Base-by-base conservation (phyloP, 2,329 filamentous ascomycete genomes). In the Arthrobotrys entomopaga region DNA sequence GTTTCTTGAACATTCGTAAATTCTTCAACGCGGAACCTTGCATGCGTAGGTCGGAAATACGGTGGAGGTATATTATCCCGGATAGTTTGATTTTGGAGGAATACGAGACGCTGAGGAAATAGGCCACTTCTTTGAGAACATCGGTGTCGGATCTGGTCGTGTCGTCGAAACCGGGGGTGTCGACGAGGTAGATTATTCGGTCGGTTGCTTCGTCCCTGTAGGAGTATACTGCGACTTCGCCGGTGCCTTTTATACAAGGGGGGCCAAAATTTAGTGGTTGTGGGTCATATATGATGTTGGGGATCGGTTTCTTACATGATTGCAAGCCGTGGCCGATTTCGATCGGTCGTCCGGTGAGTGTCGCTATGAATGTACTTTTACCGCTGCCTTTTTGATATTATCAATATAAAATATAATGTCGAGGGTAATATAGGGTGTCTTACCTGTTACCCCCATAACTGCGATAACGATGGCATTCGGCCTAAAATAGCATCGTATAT, bases 151-250 rank as follows among this genome's bases (percentile, higher is more conserved):
- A 52, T 52, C 22, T 52, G n/a, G 16, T 19, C 3, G 49, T 22
- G 20, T 52, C 49, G 22, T 52, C 49, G 22, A 52, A 52, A 15
- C 49, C 49, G n/a, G 49, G 49, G 4, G 49, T 52, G 20, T 52
- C 49, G 22, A 52, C 22, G 16, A 52, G 22, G 20, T 52, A 52
- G 13, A 52, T 24, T n/a, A 46, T 46, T n/a, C 42, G 42, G 42
- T 46, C 13, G 13, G 29, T 34, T 34, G 11, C 42, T 46, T 46
- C 42, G n/a, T 46, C 42, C 6, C 42, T 7, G 16, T 46, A 46
- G 10, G 42, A 46, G 16, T 46, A 46, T 1, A 46, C 42, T 19
- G 42, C 42, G 6, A 34, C 29, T 34, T 34, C 2, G 7, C 29
- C 29, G 1, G 29, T 34, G 29, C 29, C 29, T 34, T 1, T 34